Evolutionary conservation across 352 stramenopile genomes (phyloP), one percentile per base, ranked within the genome.

Genomic region (Phytophthora boehmeriae): DNA sequence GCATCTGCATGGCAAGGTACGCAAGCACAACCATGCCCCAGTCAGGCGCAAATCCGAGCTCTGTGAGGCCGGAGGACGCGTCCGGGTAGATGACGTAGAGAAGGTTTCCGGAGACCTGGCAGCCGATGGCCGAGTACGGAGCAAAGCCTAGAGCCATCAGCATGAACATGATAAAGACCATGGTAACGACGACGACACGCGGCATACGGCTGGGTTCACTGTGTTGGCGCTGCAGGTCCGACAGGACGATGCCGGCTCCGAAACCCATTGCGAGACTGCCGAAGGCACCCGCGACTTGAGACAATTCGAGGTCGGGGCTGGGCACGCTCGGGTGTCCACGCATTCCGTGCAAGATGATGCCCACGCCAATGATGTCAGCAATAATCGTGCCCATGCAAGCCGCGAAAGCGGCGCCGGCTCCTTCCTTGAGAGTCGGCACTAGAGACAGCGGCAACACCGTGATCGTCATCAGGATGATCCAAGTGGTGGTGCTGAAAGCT

Each of bases 261-360:
- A 88, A 90, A 10, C 76, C 78, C 54, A 90, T 78, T 6, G 72
- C 79, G 16, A 90, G 68, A 74, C 81, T 88, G 23, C 80, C 80
- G 54, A 89, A 89, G 0, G 75, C 71, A 19, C 63, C 80, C 17
- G 68, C 68, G 13, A 89, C 67, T 59, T 88, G 77, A 16, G 77
- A 66, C 22, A 87, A 57, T 46, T 63, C 68, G 19, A 89, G 59
- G n/a, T 80, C 63, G 1, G 80, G 80, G 10, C 48, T 49, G 1
- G 75, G 75, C 5, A 86, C 62, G 16, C 69, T 73, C 30, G 77
- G 67, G 52, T 86, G 78, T 56, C 69, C 63, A 10, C 22, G 14
- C 63, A 72, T 72, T 32, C 63, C 63, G 41, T 72, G 51, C 2
- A 54, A 52, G 13, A 72, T 59, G 28, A 72, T 66, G 17, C 51